Evolutionary conservation across 2,329 filamentous ascomycete genomes (phyloP).

Genomic region (Cordyceps cateniannulata): DNA sequence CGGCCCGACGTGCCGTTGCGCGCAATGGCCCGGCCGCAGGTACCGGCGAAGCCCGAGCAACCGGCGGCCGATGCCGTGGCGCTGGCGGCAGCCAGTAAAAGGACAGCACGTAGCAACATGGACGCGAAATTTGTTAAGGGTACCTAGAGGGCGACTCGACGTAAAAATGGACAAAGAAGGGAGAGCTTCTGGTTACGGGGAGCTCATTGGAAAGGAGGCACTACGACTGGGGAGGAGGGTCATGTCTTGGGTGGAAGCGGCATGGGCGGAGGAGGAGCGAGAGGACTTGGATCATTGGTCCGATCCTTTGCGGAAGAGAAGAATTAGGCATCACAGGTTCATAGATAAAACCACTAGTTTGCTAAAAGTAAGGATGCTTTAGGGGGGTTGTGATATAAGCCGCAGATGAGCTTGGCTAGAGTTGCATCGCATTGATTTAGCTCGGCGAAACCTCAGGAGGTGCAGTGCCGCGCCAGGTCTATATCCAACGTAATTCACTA

Average conservation of each 20-base stretch:
- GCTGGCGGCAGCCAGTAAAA: neutral
- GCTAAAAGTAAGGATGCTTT: too few relatives aligned
- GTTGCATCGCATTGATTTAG: slow-evolving; percentile 1
- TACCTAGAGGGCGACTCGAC: neutral
- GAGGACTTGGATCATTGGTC: too few relatives aligned
- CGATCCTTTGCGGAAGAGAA: too few relatives aligned
- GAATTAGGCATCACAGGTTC: too few relatives aligned
- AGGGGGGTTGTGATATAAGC: neutral
- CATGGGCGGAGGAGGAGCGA: too few relatives aligned
- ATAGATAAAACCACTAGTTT: too few relatives aligned
- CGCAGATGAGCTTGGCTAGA: neutral
- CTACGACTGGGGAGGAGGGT: too few relatives aligned
- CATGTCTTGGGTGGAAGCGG: too few relatives aligned
- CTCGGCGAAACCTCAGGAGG: neutral
- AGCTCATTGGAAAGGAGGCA: too few relatives aligned
- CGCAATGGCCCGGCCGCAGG: slow-evolving; percentile 1
- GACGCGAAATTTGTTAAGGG: neutral
- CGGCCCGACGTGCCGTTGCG: slow-evolving; percentile 2
- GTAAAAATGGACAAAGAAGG: too few relatives aligned
- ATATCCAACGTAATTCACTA: neutral
- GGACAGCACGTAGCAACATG: neutral
- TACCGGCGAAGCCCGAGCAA: neutral
- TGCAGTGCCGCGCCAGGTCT: neutral
- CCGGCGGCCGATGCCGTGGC: neutral
- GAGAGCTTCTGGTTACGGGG: too few relatives aligned